Conservation (phyloP, 768 basidiomycete genomes). For the Filobasidium floriforme region DNA sequence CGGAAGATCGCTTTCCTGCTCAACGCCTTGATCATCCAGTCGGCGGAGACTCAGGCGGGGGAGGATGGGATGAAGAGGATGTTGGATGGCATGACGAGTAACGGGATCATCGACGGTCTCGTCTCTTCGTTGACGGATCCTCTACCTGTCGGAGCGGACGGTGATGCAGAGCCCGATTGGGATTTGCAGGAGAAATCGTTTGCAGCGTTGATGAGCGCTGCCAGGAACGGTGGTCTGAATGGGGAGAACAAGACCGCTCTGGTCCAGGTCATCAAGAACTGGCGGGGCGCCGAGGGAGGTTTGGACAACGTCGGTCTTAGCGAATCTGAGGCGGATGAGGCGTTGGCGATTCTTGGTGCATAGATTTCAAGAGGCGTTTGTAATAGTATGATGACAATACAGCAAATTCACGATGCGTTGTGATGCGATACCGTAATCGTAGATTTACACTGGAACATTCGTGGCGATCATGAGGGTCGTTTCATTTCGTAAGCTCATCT, state of each 20-base stretch:
- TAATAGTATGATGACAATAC: too few species aligned
- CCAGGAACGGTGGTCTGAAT: conserved; percentile 18
- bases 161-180: conserved; percentile 23
- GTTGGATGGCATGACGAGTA: conserved; percentile 26
- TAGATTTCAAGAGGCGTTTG: neutral
- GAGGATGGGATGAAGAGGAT: conserved; percentile 31
- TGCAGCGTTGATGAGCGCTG: conserved; percentile 21
- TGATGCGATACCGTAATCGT: neutral
- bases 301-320: conserved; percentile 23
- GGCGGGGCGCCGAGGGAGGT: conserved; percentile 18
- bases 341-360: conserved; percentile 1
- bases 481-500: neutral
- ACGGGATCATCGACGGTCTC: conserved; percentile 10
- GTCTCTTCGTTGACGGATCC: conserved; percentile 18
- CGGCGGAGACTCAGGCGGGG: conserved; percentile 27
- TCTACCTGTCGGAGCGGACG: conserved; percentile 21
- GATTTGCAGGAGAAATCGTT: conserved; percentile 30
- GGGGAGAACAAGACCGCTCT: conserved; percentile 22
- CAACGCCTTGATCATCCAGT: conserved; percentile 37
- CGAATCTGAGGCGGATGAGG: conserved; percentile 17
- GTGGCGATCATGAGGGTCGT: neutral
- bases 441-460: neutral
- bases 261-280: conserved; percentile 2
- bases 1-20: conserved; percentile 44
- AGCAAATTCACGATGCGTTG: too few species aligned